Evolutionary conservation across 2,329 filamentous ascomycete species (phyloP), one percentile per base, ranked within the genome.

Genomic region (Phaeosphaeriaceae sp.): DNA sequence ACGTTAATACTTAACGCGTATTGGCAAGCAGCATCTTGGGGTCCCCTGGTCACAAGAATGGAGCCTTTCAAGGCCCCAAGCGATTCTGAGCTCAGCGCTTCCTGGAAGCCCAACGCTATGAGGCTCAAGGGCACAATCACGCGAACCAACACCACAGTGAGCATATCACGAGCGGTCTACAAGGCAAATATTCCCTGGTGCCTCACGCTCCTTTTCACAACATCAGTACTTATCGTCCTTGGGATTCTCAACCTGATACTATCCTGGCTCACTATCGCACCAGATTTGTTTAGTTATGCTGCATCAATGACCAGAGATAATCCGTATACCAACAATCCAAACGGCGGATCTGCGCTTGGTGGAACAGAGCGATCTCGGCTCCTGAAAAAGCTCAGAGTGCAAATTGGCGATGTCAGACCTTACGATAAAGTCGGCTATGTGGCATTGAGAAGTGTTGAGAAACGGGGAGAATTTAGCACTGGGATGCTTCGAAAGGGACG

Each of bases 231-330:
- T 8, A 30, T 56, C 1, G 6, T 44, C 9, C 36, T 56, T 20
- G 18, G 45, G 8, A 4, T 44, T 3, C 2, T 39, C 35, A 44
- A 46, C 17, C 9, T 50, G 1, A 11, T 41, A 2, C 15, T 49
- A 6, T 39, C 45, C 3, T 39, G 39, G 8, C 32, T 38, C 15
- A 54, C 45, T 8, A 29, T 53, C 1, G 57, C 54, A 1, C 61
- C 63, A 6, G 63, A 63, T 20, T 39, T 67, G 32, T 54, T 67
- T 23, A 55, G 59, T 12, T 61, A 52, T 37, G 54, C 59, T 1
- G 40, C 63, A 41, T 51, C 54, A 1, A 23, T 65, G 30, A 62
- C 57, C 1, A 56, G 63, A 12, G 55, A 63, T 35, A 66, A 66
- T 40, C 54, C 60, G 1, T 56, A 58, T 21, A 46, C 60, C 3